These are phyloP conservation scores for Pythium brachiatum DNA, from an alignment of 352 stramenopile genomes.

Conservation along the genomic window DNA sequence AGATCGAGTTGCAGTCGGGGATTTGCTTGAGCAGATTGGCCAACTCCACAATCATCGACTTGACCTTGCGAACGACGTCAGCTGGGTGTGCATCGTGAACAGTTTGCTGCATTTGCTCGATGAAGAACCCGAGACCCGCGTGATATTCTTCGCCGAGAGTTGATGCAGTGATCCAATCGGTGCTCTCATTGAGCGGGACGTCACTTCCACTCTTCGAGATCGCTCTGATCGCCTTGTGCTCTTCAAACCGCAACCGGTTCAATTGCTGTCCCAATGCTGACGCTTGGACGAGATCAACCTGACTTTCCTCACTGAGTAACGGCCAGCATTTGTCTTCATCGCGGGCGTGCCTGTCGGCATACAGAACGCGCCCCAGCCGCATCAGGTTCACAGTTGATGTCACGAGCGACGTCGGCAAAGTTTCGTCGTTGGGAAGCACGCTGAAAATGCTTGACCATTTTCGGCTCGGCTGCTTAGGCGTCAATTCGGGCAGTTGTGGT, in stretches of 20 bases:
- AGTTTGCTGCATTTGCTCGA: neutral
- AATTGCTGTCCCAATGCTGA: neutral
- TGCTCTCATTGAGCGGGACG: neutral
- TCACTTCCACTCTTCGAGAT: neutral
- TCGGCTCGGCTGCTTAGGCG: neutral
- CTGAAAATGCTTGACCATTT: constrained; percentile 15
- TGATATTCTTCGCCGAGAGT: constrained; percentile 8
- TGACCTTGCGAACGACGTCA: neutral
- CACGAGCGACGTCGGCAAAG: neutral
- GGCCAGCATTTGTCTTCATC: neutral
- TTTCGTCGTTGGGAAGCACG: constrained; percentile 13
- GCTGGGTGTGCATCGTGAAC: neutral
- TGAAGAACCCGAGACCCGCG: neutral
- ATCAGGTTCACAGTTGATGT: neutral
- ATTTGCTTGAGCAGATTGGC: constrained; percentile 42
- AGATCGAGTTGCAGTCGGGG: constrained; percentile 57
- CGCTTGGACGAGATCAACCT: neutral
- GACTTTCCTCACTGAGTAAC: neutral
- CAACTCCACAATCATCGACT: constrained; percentile 30
- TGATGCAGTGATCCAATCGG: neutral
- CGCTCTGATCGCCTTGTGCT: neutral
- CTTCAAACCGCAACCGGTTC: constrained; percentile 10
- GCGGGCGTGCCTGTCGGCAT: neutral
- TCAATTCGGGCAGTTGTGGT: neutral
- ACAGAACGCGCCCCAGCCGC: neutral